Conservation (phyloP, 768 basidiomycete genomes). For the Pleurotus ostreatus region DNA sequence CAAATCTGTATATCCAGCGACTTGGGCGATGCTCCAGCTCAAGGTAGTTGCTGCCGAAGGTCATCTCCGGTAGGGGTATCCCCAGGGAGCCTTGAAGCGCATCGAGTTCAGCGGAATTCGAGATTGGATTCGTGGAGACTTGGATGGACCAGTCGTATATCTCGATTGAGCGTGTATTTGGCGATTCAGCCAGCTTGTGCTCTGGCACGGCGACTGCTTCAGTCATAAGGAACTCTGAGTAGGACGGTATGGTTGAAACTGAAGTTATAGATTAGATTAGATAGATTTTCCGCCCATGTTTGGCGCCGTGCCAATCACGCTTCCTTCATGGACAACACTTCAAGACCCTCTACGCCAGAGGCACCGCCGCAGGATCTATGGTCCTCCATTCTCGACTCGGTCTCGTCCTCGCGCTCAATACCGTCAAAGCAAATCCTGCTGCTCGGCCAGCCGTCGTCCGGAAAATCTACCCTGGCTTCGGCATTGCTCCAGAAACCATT, state of each 20-base stretch:
- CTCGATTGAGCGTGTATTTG: slow-evolving; percentile 65
- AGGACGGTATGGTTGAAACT: background rate
- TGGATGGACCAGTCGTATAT: slow-evolving; percentile 68
- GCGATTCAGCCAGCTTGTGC: slow-evolving; percentile 66
- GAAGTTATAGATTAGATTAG: background rate
- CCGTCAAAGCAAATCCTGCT: slow-evolving; percentile 86
- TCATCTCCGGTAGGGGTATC: slow-evolving; percentile 94
- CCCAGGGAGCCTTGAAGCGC: slow-evolving; percentile 58
- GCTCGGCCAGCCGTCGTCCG: slow-evolving; percentile 74
- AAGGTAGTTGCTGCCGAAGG: slow-evolving; percentile 83
- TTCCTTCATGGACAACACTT: slow-evolving; percentile 33
- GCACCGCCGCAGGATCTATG: slow-evolving; percentile 81
- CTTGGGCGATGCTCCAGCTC: slow-evolving; percentile 60
- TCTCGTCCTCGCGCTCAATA: slow-evolving; percentile 75
- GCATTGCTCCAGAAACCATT: slow-evolving; percentile 66
- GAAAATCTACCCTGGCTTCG: slow-evolving; percentile 73
- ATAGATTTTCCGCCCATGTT: background rate
- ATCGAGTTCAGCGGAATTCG: slow-evolving; percentile 73
- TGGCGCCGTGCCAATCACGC: background rate
- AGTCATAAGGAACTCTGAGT: slow-evolving; percentile 3
- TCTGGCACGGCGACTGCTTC: slow-evolving; percentile 49
- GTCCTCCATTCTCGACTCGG: slow-evolving; percentile 88
- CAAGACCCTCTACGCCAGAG: slow-evolving; percentile 66
- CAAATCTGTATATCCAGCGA: slow-evolving; percentile 65
- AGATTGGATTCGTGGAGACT: slow-evolving; percentile 72